phyloP scores from a whole-genome alignment of 208 protist genomes.

The Leishmania gerbilli region DNA sequence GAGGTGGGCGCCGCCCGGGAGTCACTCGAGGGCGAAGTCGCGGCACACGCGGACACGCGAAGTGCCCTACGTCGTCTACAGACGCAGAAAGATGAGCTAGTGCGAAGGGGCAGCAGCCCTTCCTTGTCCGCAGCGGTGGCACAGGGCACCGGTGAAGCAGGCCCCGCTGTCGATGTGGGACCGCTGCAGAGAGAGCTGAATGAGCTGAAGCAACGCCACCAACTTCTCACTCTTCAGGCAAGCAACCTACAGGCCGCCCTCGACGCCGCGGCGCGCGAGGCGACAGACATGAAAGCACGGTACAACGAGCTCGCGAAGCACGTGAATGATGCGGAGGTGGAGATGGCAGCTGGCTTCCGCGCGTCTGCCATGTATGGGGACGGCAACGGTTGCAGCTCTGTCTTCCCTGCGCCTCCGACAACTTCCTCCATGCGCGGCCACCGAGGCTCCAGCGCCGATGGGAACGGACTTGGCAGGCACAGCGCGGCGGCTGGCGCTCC shows the following conservation, averaged over 20 bases:
- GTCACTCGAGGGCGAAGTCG: constrained; percentile 52
- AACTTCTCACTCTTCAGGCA: constrained; percentile 33
- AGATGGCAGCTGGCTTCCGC: constrained; percentile 38
- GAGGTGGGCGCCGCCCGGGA: constrained; percentile 41
- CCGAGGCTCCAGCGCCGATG: background rate
- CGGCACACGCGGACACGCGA: constrained; percentile 48
- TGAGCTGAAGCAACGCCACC: constrained; percentile 29
- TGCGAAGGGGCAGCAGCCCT: background rate
- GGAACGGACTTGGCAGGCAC: background rate
- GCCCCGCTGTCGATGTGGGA: constrained; percentile 15
- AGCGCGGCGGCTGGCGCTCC: background rate
- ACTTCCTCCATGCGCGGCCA: background rate
- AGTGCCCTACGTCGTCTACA: constrained; percentile 32
- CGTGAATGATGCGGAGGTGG: constrained; percentile 45
- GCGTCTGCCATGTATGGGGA: background rate
- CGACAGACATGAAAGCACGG: constrained; percentile 46
- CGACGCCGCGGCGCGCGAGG: constrained; percentile 45
- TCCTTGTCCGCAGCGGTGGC: background rate
- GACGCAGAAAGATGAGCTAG: background rate
- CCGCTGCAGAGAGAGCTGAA: constrained; percentile 17
- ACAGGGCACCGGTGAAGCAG: constrained; percentile 11
- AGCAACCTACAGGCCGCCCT: constrained; percentile 53
- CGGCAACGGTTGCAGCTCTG: background rate
- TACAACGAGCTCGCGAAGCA: constrained; percentile 49
- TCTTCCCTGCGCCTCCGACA: constrained; percentile 8